Base-by-base conservation (phyloP, 768 basidiomycete genomes). In the Exidia glandulosa region DNA sequence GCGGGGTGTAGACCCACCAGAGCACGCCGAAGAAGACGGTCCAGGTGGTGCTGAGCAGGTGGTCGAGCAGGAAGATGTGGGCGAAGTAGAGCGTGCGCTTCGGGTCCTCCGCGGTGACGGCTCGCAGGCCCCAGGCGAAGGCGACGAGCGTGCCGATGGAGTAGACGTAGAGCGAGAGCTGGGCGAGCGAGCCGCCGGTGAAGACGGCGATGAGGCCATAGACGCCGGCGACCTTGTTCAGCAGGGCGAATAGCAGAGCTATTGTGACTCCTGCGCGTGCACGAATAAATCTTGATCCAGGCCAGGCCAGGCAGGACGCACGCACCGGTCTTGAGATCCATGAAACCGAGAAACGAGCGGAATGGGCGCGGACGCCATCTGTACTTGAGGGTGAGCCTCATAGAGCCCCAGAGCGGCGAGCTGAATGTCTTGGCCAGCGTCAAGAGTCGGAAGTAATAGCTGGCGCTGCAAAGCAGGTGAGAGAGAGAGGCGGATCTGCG, bases 191-290 rank as follows among this genome's bases (percentile, higher is more conserved):
- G n/a, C 88, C 87, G n/a, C 90, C 92, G 1, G 88, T 88, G 61
- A 94, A 73, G 60, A 94, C 81, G 4, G 94, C 94, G 61, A 99
- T 86, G 60, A 99, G 81, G 59, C 96, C 96, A 70, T 98, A 99
- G 9, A 97, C 83, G 57, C 96, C 95, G 23, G 96, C 94, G 56
- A 94, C 95, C 75, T 99, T 99, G 81, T 99, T 99, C 64, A 99
- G 77, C 58, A 93, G 74, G 13, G 89, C 90, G 66, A 99, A 97
- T 55, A 95, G 80, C 27, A 96, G 78, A 61, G 88, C 86, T 60
- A 98, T 79, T 54, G 82, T 88, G 61, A 91, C 93, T n/a, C n/a
- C n/a, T n/a, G n/a, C n/a, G n/a, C 56, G 93, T 76, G 76, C 63
- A 30, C 62, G 10, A 50, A 33, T 14, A 23, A n/a, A 25, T 55